phyloP scores from a whole-genome alignment of 768 basidiomycete species.

The Leccinellum rugosiceps region DNA sequence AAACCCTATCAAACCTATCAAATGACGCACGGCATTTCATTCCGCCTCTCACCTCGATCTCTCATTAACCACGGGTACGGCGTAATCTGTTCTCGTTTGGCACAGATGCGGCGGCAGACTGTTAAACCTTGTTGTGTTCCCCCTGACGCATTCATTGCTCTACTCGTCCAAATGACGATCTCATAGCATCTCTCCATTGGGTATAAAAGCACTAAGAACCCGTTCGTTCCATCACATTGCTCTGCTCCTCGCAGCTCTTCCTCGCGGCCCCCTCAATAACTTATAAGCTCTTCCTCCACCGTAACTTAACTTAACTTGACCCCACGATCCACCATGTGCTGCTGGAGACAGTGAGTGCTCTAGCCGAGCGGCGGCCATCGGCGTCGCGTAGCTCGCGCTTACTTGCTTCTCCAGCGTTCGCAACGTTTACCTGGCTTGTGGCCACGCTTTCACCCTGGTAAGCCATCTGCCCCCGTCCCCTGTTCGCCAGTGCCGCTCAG shows the following conservation, averaged over 20 bases:
- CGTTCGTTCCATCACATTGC: constrained; percentile 10
- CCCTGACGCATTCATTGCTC: constrained; percentile 18
- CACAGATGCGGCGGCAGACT: constrained; percentile 20
- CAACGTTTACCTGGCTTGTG: constrained; percentile 47
- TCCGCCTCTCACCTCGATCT: background rate
- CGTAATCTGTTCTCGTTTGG: constrained; percentile 28
- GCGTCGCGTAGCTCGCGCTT: background rate
- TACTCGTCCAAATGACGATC: constrained; percentile 19
- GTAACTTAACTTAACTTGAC: background rate
- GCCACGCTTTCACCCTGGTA: constrained; percentile 45
- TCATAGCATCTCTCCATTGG: constrained; percentile 21
- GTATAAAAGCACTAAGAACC: constrained; percentile 27
- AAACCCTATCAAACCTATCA: constrained; percentile 39
- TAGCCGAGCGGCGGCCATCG: background rate
- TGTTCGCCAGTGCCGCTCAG: background rate
- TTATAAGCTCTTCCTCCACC: background rate
- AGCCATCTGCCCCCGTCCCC: constrained; percentile 7
- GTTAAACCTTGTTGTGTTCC: constrained; percentile 22
- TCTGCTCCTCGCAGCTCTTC: background rate
- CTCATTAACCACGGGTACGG: constrained; percentile 24
- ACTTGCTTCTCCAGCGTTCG: constrained; percentile 35
- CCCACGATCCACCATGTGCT: constrained; percentile 42
- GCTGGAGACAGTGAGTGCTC: constrained; percentile 48
- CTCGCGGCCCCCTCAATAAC: constrained; percentile 3
- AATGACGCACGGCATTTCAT: constrained; percentile 30